Evolutionary conservation across 2,329 filamentous ascomycete species (phyloP).

Genomic region (Alternaria sp.): DNA sequence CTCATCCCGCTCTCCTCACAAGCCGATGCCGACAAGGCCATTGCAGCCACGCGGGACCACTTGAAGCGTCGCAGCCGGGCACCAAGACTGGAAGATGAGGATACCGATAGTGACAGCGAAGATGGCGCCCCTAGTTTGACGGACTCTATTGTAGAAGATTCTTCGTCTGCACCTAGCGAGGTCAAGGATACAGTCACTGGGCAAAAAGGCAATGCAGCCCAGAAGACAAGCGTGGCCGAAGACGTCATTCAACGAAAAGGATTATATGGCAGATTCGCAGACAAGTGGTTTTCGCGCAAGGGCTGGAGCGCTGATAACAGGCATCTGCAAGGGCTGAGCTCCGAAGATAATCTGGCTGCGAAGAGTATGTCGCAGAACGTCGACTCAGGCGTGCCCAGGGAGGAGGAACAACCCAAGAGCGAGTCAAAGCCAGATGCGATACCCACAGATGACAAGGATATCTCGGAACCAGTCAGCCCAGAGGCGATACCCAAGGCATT

Average conservation of each 20-base stretch:
- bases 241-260: slow-evolving; percentile 87
- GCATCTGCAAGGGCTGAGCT: slow-evolving; percentile 73
- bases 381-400: slow-evolving; percentile 38
- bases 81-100: slow-evolving; percentile 32
- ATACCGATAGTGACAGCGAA: slow-evolving; percentile 48
- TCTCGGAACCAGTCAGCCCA: slow-evolving; percentile 37
- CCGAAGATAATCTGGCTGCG: slow-evolving; percentile 56
- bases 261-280: slow-evolving; percentile 86
- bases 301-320: slow-evolving; percentile 80
- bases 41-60: slow-evolving; percentile 67
- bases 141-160: slow-evolving; percentile 50
- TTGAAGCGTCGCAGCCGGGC: slow-evolving; percentile 50
- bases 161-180: slow-evolving; percentile 45
- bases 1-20: slow-evolving; percentile 87
- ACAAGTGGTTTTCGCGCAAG: slow-evolving; percentile 87
- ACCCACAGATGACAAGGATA: slow-evolving; percentile 32
- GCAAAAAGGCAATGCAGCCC: slow-evolving; percentile 34
- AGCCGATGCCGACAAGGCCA: slow-evolving; percentile 74
- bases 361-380: slow-evolving; percentile 48
- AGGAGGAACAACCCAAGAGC: slow-evolving; percentile 33
- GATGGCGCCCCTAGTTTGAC: slow-evolving; percentile 48
- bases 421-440: slow-evolving; percentile 33
- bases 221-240: slow-evolving; percentile 72
- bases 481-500: slow-evolving; percentile 49
- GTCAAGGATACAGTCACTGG: slow-evolving; percentile 44